phyloP scores from a whole-genome alignment of 2,329 filamentous ascomycete genomes.

The Xylariaceae sp. region DNA sequence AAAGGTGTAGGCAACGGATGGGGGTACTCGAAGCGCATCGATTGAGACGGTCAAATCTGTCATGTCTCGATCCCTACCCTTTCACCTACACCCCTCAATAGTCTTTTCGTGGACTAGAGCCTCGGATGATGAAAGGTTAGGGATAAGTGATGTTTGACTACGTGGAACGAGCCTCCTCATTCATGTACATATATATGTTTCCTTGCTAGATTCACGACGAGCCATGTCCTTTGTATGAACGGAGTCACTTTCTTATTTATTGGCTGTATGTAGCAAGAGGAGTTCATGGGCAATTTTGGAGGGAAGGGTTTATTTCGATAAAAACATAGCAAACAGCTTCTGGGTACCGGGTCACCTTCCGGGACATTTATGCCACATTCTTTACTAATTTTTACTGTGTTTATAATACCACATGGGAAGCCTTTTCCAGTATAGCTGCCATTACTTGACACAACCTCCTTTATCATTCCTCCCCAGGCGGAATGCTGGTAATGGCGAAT shows the following conservation, averaged over 20 bases:
- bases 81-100: not conserved
- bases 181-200: slow-evolving; percentile 14
- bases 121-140: not conserved
- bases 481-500: not conserved
- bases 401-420: slow-evolving; percentile 1
- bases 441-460: not conserved
- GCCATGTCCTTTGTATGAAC: slow-evolving; percentile 9
- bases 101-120: not conserved
- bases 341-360: not conserved
- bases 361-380: not conserved
- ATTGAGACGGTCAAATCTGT: slow-evolving; percentile 26
- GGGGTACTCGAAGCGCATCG: slow-evolving; percentile 53
- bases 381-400: not conserved
- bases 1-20: slow-evolving; percentile 50
- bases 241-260: slow-evolving; percentile 3
- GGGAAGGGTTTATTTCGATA: not conserved
- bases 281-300: slow-evolving; percentile 10
- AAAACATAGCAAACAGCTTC: not conserved
- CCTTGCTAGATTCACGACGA: slow-evolving; percentile 13
- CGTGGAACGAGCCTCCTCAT: not conserved
- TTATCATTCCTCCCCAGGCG: not conserved
- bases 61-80: not conserved
- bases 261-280: slow-evolving; percentile 20
- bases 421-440: not conserved
- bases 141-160: not conserved